Percentiles rank a stretch among this genome's conserved stretches.
Evolutionary conservation across 2,329 filamentous ascomycete genomes (phyloP).

Genomic region (Claviceps monticola): DNA sequence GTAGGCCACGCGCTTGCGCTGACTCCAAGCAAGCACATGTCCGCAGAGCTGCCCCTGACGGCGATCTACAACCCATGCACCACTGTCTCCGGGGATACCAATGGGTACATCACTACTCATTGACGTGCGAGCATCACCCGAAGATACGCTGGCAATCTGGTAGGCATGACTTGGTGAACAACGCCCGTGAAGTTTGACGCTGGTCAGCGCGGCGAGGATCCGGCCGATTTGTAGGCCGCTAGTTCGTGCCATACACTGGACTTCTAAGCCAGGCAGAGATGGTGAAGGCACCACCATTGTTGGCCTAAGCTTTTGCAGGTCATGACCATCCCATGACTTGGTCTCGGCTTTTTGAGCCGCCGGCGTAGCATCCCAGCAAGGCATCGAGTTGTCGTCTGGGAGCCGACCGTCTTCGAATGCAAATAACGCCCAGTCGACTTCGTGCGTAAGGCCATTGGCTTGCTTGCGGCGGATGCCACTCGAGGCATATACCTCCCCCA

Average conservation of each 20-base stretch:
- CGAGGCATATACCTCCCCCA: constrained; percentile 79
- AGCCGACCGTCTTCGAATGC: constrained; percentile 59
- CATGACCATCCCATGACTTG: constrained; percentile 11
- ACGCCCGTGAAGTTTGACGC: constrained; percentile 79
- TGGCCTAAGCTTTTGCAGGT: constrained; percentile 31
- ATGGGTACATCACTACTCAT: constrained; percentile 24
- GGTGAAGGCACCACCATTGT: constrained; percentile 44
- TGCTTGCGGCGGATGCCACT: constrained; percentile 74
- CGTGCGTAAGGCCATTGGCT: constrained; percentile 60
- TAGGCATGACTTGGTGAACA: constrained; percentile 63
- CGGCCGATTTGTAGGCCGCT: constrained; percentile 68
- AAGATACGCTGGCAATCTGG: constrained; percentile 35
- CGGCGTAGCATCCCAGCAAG: constrained; percentile 14
- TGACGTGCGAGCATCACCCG: constrained; percentile 6
- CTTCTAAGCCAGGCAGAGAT: constrained; percentile 57
- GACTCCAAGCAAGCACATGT: constrained; percentile 80
- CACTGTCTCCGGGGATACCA: constrained; percentile 74
- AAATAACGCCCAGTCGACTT: constrained; percentile 92
- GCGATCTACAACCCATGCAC: constrained; percentile 83
- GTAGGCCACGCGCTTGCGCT: constrained; percentile 68
- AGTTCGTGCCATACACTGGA: constrained; percentile 81
- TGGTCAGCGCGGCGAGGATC: constrained; percentile 64
- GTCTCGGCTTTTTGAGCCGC: constrained; percentile 6
- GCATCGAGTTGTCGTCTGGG: constrained; percentile 60
- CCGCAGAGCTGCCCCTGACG: constrained; percentile 69